Conservation (phyloP, 1,284 basidiomycete genomes). For the Pascua sp. region DNA sequence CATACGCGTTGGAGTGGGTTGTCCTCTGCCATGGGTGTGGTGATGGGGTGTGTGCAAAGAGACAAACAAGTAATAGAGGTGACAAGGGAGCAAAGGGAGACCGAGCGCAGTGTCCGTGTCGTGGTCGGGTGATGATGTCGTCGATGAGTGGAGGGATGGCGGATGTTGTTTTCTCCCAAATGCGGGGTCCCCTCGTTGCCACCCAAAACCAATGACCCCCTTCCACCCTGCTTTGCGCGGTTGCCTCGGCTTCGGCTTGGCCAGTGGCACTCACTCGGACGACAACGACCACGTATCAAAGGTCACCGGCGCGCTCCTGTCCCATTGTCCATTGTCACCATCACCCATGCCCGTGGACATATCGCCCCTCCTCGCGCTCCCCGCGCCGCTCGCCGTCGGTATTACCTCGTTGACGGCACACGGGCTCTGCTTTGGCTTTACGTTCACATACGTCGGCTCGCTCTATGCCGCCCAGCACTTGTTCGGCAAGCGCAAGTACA, state of each 20-base stretch:
- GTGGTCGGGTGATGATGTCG: background rate
- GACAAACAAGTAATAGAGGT: background rate
- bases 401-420: conserved; percentile 33
- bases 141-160: too few species aligned
- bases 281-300: too few species aligned
- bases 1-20: conserved; percentile 21
- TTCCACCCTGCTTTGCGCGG: too few species aligned
- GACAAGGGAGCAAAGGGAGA: background rate
- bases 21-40: conserved; percentile 18
- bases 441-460: conserved; percentile 51
- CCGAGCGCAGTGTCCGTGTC: background rate
- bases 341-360: too few species aligned
- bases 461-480: conserved; percentile 49
- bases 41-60: background rate
- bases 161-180: too few species aligned
- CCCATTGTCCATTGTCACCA: too few species aligned
- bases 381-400: conserved; percentile 19
- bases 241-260: too few species aligned
- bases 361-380: conserved; percentile 17
- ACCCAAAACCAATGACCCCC: too few species aligned
- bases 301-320: too few species aligned
- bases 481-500: conserved; percentile 8
- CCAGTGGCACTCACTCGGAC: too few species aligned
- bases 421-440: conserved; percentile 42
- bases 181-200: too few species aligned